Conservation (phyloP, 2,329 filamentous ascomycete genomes). For the Ceratocystis colombiana region DNA sequence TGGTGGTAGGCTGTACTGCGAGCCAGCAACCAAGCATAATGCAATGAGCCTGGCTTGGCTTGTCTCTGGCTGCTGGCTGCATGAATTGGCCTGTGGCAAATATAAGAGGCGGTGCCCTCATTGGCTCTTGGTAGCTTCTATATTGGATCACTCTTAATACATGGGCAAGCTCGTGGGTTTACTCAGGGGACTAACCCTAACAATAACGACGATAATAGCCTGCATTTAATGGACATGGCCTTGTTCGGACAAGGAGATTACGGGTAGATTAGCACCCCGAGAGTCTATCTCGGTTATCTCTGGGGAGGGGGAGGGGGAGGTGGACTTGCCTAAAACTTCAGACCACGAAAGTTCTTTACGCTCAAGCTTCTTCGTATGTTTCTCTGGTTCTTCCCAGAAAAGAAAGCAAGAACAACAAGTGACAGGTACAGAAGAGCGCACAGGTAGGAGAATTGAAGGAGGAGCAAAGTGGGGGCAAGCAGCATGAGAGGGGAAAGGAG, state of each 20-base stretch:
- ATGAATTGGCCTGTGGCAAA: constrained; percentile 2
- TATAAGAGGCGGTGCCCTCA: neutral
- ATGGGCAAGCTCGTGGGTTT: neutral
- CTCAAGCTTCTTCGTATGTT: constrained; percentile 1
- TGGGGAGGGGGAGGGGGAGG: neutral
- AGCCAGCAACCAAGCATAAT: neutral
- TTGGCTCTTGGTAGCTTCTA: neutral
- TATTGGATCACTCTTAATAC: neutral
- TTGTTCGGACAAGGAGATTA: neutral
- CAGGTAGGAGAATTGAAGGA: constrained; percentile 7
- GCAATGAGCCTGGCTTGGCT: neutral
- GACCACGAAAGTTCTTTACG: neutral
- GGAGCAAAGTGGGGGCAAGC: neutral
- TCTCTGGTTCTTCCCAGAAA: neutral
- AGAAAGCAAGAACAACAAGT: neutral
- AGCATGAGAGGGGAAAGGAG: neutral
- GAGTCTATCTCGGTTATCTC: neutral
- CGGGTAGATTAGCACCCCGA: neutral
- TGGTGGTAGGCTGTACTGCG: neutral
- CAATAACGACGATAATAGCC: neutral
- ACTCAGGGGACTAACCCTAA: neutral
- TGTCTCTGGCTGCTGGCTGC: neutral
- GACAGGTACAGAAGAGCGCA: neutral
- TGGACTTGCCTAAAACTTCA: neutral
- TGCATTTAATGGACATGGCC: neutral